These are phyloP conservation scores for Phylloporus rhodoxanthus DNA, from an alignment of 768 basidiomycete genomes.

Conservation along the genomic window DNA sequence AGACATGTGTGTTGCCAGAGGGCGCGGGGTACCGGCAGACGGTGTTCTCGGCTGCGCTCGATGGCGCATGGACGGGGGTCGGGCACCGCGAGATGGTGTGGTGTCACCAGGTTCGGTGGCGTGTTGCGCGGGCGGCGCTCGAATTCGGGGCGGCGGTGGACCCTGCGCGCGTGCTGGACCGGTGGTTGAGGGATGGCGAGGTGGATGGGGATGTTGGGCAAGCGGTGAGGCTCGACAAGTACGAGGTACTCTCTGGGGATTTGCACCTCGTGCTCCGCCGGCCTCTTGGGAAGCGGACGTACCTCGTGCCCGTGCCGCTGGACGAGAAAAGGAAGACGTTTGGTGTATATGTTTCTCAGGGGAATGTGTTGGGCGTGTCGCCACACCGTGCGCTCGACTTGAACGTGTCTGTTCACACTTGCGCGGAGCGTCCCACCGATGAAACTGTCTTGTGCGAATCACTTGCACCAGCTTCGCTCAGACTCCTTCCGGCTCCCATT, in stretches of 20 bases:
- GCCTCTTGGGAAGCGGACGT: slow-evolving; percentile 39
- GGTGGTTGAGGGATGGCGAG: slow-evolving; percentile 66
- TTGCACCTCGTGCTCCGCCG: slow-evolving; percentile 38
- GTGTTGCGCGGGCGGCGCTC: slow-evolving; percentile 72
- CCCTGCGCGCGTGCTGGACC: slow-evolving; percentile 42
- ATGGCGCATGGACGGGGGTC: slow-evolving; percentile 92
- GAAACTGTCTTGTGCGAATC: slow-evolving; percentile 32
- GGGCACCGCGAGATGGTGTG: slow-evolving; percentile 97
- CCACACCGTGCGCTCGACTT: slow-evolving; percentile 46
- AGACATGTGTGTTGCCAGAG: slow-evolving; percentile 65
- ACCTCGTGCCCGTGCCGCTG: slow-evolving; percentile 42
- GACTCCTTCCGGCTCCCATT: slow-evolving; percentile 58
- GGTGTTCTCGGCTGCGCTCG: slow-evolving; percentile 80
- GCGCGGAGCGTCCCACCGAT: slow-evolving; percentile 27
- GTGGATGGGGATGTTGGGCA: slow-evolving; percentile 12
- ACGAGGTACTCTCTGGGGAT: slow-evolving; percentile 35
- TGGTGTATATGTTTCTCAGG: slow-evolving; percentile 56
- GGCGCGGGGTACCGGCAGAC: slow-evolving; percentile 43
- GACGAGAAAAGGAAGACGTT: slow-evolving; percentile 29
- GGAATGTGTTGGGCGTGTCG: slow-evolving; percentile 44
- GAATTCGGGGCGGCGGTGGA: slow-evolving; percentile 44
- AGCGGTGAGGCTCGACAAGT: slow-evolving; percentile 12
- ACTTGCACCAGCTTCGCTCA: slow-evolving; percentile 44
- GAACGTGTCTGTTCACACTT: slow-evolving; percentile 43
- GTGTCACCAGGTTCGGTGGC: slow-evolving; percentile 96